Base-by-base conservation (phyloP, 1,139 yeast genomes). In the Wickerhamomyces sp. region DNA sequence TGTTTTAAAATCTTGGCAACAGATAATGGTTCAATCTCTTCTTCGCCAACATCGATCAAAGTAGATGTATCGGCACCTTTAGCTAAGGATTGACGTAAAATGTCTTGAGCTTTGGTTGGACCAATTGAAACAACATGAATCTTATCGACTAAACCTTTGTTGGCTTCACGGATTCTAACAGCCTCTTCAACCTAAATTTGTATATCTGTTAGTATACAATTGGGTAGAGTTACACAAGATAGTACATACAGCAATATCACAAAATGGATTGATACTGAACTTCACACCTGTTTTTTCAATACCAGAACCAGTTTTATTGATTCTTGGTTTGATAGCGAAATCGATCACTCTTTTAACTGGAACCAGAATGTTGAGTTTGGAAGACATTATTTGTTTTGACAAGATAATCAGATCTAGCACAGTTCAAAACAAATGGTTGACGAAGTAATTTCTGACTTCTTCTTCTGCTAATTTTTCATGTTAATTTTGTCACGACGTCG, bases 311-410 rank as follows among this genome's bases (percentile, higher is more conserved):
- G 95, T 73, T 67, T 88, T 83, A 72, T 90, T 91, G 67, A 93
- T 86, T 60, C 97, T 79, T 41, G 99, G 99, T 67, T 86, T 87
- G 59, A 91, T 78, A 29, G 96, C 96, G 52, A 86, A 86, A 67
- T 93, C 99, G 62, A 93, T 85, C 45, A 91, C 98, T 56, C 98
- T 76, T 69, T 93, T 93, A 41, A 93, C 93, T 15, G 99, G 99
- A 9, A 93, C 97, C 40, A 93, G 72, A 54, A 91, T 86, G 52
- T 57, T 57, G 23, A 58, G 39, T 37, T 58, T 79, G 44, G 74
- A 37, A 13, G 46, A 36, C 48, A 41, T 48, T 36, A 8, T 29
- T 10, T 10, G 10, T n/a, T n/a, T n/a, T n/a, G n/a, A 5, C 23
- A 18, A 18, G 23, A 18, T 4, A 18, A 18, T 18, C 36, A 36